Base-by-base conservation (phyloP, 495 filamentous ascomycete species). In the Tuber microsphaerosporum region DNA sequence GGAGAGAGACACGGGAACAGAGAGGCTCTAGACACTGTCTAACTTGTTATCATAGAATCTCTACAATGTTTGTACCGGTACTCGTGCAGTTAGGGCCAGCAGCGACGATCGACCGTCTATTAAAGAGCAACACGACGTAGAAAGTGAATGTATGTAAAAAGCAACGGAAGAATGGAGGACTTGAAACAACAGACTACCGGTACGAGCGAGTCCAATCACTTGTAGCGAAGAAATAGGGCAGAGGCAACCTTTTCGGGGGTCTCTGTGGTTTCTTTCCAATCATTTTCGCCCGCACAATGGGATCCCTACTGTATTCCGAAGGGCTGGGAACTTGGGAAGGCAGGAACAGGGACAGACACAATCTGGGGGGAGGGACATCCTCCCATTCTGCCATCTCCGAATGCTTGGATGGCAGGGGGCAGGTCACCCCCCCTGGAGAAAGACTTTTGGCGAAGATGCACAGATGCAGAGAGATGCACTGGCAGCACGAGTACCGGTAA, bases 371-470 rank as follows among this genome's bases (percentile, higher is more conserved):
- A 37, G 75, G 78, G 76, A 79, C 75, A 61, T 61, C n/a, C 16
- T 31, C 51, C 51, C 51, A 16, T 61, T 61, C 51, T 26, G n/a
- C 31, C 51, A 45, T 73, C 77, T 72, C 61, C 17, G 71, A 12
- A 20, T 79, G 77, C 73, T 79, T 79, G 76, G 77, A 41, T 56
- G 77, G 43, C 56, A 70, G 69, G 71, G 72, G 72, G 20, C 3
- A 20, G 20, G 8, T 41, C 39, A 41, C 39, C 22, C 2, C 22
- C 51, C 51, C n/a, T 26, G n/a, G n/a, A 12, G 70, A 72, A 72
- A 71, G 34, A 44, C 41, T 79, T 79, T 79, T 79, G 76, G 77
- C 77, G 76, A 75, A 79, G 73, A 79, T 79, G 77, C 77, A 61
- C 51, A 79, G 73, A 79, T 71, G 77, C 4, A 2, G 45, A 78